Evolutionary conservation across 192 early-diverging fungal genomes (phyloP), one percentile per base, ranked within the genome.

Genomic region (Radiomyces spectabilis): DNA sequence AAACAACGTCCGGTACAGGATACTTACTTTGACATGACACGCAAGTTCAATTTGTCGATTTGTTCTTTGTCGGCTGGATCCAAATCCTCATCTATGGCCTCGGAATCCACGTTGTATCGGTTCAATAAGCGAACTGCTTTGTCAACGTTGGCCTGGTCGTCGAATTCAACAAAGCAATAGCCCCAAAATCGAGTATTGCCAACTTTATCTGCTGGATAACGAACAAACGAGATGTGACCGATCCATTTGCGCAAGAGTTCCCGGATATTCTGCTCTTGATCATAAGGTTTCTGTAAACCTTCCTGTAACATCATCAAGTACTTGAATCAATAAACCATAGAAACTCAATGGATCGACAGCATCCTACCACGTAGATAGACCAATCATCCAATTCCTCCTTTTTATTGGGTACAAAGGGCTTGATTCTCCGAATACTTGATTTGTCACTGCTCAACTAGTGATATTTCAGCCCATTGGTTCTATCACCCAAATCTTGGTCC

Each of bases 161-260:
- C 50, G 35, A 65, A 65, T 25, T 65, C 63, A 7, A 65, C 48
- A 59, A 65, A 65, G 42, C 63, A 65, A 38, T 40, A 48, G 10
- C 55, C 55, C 12, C 29, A 13, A 19, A 54, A 57, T 1, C 3
- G 10, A 4, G 4, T 26, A 5, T 51, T 9, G 22, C 40, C 37
- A 6, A 35, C 0, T 21, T 25, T 22, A 34, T 50, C 40, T 25
- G 32, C n/a, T 19, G 63, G 63, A 33, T 59, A 25, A 13, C 56
- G 50, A 15, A 53, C 10, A 40, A 45, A 65, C 7, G 51, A 40
- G 24, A 65, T 57, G 5, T 40, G 55, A 9, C 63, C 63, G 9
- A 62, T 35, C n/a, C 26, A 35, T 0, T 31, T 12, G 2, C 22
- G 15, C 16, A 65, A 65, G 13, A 59, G 33, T 12, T 47, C 19